Evolutionary conservation across 2,329 filamentous ascomycete genomes (phyloP).

Genomic region (Fusarium sp.): DNA sequence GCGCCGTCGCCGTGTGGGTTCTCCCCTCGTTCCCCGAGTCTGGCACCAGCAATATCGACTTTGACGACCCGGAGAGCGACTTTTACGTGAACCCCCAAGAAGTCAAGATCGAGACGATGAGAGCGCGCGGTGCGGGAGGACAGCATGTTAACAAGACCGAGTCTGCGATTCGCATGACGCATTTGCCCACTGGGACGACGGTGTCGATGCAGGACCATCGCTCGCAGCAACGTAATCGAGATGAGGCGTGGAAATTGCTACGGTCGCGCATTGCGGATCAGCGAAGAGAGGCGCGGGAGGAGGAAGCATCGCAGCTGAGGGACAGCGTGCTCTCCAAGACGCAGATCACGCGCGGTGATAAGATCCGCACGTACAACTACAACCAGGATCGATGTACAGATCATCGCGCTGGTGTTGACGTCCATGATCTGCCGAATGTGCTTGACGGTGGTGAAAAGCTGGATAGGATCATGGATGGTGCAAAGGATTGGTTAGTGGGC

Average conservation of each 20-base stretch:
- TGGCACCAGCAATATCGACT: slow-evolving; percentile 62
- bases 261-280: slow-evolving; percentile 83
- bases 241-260: slow-evolving; percentile 85
- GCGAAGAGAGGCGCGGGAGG: slow-evolving; percentile 83
- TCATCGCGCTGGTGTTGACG: slow-evolving; percentile 81
- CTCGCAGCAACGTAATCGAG: slow-evolving; percentile 89
- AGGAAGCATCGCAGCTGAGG: slow-evolving; percentile 76
- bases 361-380: slow-evolving; percentile 92
- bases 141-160: slow-evolving; percentile 99
- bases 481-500: slow-evolving; percentile 77
- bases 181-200: slow-evolving; percentile 84
- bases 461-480: slow-evolving; percentile 79
- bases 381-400: slow-evolving; percentile 82
- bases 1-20: slow-evolving; percentile 90
- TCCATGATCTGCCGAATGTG: slow-evolving; percentile 83
- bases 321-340: slow-evolving; percentile 81
- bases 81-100: slow-evolving; percentile 90
- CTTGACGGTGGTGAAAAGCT: slow-evolving; percentile 76
- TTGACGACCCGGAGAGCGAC: slow-evolving; percentile 86
- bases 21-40: slow-evolving; percentile 79
- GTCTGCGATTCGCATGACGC: slow-evolving; percentile 91
- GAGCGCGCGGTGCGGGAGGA: slow-evolving; percentile 88
- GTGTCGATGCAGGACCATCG: slow-evolving; percentile 94
- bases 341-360: slow-evolving; percentile 89
- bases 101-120: slow-evolving; percentile 87